phyloP scores from a whole-genome alignment of 257 asterid genomes.

The Solanum gandarillasii region DNA sequence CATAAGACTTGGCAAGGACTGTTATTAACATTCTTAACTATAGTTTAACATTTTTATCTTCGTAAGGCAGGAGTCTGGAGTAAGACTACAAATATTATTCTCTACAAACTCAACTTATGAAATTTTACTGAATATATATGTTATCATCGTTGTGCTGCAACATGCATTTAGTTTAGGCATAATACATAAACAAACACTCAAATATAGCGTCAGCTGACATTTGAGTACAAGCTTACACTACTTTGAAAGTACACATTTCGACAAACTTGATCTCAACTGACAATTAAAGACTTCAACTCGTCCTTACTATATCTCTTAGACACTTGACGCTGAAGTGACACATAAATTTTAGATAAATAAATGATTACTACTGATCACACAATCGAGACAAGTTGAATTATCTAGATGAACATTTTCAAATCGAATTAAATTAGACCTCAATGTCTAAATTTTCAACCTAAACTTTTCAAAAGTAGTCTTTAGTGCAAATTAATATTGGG shows the following conservation, averaged over 20 bases:
- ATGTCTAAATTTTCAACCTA: not conserved
- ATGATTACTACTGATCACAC: not conserved
- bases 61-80: not conserved
- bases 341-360: not conserved
- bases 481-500: not conserved
- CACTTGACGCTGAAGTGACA: not conserved
- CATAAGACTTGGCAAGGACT: not conserved
- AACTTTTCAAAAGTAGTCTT: not conserved
- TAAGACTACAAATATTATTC: not conserved
- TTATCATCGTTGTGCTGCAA: not conserved
- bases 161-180: not conserved
- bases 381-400: not conserved
- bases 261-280: too few species aligned
- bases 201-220: rapidly evolving
- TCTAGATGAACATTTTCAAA: rapidly evolving
- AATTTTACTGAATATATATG: rapidly evolving
- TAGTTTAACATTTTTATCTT: not conserved
- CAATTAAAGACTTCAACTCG: not conserved
- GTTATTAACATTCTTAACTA: not conserved
- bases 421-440: not conserved
- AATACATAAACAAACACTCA: not conserved
- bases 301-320: not conserved
- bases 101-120: rapidly evolving
- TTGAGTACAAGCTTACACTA: not conserved
- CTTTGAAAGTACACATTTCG: not conserved